Evolutionary conservation across 768 basidiomycete genomes (phyloP).

Genomic region (Tremella fuciformis): DNA sequence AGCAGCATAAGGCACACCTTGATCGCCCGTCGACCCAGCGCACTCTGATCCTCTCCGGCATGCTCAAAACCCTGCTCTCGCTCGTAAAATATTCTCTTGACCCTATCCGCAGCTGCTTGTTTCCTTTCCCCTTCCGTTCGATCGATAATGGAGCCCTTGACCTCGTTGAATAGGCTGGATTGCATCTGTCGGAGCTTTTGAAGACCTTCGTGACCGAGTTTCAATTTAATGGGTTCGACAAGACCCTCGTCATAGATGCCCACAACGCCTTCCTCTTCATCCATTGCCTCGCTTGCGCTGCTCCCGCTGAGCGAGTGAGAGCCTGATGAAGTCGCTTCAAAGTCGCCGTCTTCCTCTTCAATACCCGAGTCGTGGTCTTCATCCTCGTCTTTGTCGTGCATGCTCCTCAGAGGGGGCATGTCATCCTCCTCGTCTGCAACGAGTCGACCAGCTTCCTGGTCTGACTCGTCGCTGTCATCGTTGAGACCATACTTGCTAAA

Average conservation of each 20-base stretch:
- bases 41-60: conserved; percentile 44
- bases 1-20: conserved; percentile 30
- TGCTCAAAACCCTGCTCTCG: conserved; percentile 44
- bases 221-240: conserved; percentile 32
- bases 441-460: not conserved
- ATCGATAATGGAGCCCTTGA: conserved; percentile 3
- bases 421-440: conserved; percentile 27
- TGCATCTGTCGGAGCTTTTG: conserved; percentile 49
- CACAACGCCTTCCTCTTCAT: conserved; percentile 9
- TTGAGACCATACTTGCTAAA: conserved; percentile 58
- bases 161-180: conserved; percentile 38
- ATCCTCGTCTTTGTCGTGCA: conserved; percentile 16
- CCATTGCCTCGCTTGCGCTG: conserved; percentile 3
- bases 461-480: conserved; percentile 39
- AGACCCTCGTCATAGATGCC: not conserved
- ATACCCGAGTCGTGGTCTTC: conserved; percentile 16
- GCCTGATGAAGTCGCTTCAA: not conserved
- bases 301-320: conserved; percentile 1
- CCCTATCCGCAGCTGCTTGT: conserved; percentile 10
- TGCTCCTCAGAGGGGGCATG: conserved; percentile 31
- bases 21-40: conserved; percentile 41
- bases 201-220: conserved; percentile 38
- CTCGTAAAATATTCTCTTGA: conserved; percentile 16
- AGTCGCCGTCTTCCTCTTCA: conserved; percentile 20
- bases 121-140: conserved; percentile 10